phyloP scores from a whole-genome alignment of 345 rosid genomes.

The Carallia brachiata region DNA sequence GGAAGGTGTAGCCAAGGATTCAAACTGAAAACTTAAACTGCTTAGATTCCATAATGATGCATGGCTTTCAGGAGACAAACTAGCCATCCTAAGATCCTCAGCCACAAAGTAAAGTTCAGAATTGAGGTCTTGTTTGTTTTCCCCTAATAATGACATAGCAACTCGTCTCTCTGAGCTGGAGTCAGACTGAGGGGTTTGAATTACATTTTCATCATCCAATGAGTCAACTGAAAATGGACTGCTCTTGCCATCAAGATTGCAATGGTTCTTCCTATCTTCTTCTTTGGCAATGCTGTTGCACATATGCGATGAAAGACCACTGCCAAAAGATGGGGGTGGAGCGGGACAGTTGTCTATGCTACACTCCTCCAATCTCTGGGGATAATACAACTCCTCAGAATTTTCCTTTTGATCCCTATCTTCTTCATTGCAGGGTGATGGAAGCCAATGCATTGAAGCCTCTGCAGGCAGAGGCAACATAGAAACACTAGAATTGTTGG shows the following conservation, averaged over 20 bases:
- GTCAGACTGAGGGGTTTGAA: slow-evolving; percentile 67
- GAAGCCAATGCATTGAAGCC: slow-evolving; percentile 88
- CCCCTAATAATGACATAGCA: slow-evolving; percentile 21
- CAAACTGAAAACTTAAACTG: slow-evolving; percentile 58
- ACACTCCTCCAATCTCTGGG: slow-evolving; percentile 27
- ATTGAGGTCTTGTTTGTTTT: slow-evolving; percentile 27
- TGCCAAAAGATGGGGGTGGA: slow-evolving; percentile 29
- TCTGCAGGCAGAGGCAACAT: slow-evolving; percentile 56
- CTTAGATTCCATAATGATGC: slow-evolving; percentile 41
- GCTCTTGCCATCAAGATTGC: slow-evolving; percentile 18
- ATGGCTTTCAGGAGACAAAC: slow-evolving; percentile 46
- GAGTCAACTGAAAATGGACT: slow-evolving; percentile 47
- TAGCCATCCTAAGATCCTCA: slow-evolving; percentile 35
- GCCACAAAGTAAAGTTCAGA: slow-evolving; percentile 36
- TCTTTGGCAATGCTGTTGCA: neutral
- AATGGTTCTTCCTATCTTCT: slow-evolving; percentile 18
- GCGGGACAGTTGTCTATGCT: slow-evolving; percentile 30
- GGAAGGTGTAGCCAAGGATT: slow-evolving; percentile 46
- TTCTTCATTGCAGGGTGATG: slow-evolving; percentile 69
- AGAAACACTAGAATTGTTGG: slow-evolving; percentile 23
- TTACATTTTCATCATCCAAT: slow-evolving; percentile 60
- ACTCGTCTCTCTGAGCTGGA: slow-evolving; percentile 38
- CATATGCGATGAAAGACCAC: slow-evolving; percentile 23
- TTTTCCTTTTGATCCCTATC: slow-evolving; percentile 36
- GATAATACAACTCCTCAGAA: slow-evolving; percentile 19